Base-by-base conservation (phyloP, 208 protist species). In the Acanthamoeba royreba region DNA sequence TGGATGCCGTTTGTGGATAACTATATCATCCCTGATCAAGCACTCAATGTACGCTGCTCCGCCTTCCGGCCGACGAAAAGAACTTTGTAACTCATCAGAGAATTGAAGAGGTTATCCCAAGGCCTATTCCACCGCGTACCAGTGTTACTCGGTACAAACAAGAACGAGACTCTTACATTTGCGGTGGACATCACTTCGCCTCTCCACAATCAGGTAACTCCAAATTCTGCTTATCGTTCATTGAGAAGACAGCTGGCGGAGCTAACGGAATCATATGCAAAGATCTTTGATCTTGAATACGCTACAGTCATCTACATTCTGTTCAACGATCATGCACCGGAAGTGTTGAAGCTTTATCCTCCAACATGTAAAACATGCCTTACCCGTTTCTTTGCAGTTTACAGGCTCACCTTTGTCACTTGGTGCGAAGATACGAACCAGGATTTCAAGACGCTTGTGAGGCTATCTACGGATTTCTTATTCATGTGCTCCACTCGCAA, bases 401-500 rank as follows among this genome's bases (percentile, higher is more conserved):
- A 66, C 52, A 25, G 2, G 15, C 31, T 72, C 5, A 72, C 8
- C 0, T 42, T 31, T 0, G 22, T 42, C 19, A 28, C 1, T 38
- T 63, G 8, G 28, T 52, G 28, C 28, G 7, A 25, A 72, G 52
- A 69, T n/a, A 66, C 45, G 38, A 25, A 38, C 9, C 28, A 63
- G 83, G 83, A 90, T n/a, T 90, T 63, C 45, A 33, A 47, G 25
- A 53, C 83, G 55, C 55, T 90, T 40, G 83, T 69, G 52, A 13
- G 52, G 33, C 40, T 90, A 40, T 63, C 55, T 17, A 90, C 83
- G 5, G 83, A 90, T 31, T 90, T 72, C 45, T 28, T 90, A 22
- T 90, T 90, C 83, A 47, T 90, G 55, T 90, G 83, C 55, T 8
- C 83, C 25, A 72, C 83, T 7, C 52, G 83, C 52, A 63, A 90